A percentile compares a stretch with the other conserved stretches of the same genome.
Evolutionary conservation across 441 rosid genomes (phyloP).

Genomic region (Manihot esculenta): DNA sequence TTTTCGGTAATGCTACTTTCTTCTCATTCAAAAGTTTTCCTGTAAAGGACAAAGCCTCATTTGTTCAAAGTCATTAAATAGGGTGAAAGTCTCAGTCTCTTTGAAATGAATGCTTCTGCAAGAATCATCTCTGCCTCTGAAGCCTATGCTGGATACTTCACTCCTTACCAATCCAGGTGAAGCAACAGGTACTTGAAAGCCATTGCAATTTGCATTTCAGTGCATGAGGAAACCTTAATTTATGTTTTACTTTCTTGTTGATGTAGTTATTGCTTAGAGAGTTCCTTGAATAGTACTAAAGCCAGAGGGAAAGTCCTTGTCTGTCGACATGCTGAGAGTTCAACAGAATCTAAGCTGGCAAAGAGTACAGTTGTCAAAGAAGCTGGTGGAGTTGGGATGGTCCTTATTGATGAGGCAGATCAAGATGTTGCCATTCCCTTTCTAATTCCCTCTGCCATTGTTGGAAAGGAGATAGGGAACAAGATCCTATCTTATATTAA

Average conservation of each 20-base stretch:
- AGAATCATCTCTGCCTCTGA: conserved; percentile 45
- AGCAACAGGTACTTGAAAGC: conserved; percentile 48
- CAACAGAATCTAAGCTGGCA: conserved; percentile 51
- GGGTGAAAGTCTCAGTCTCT: conserved; percentile 51
- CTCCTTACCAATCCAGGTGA: conserved; percentile 81
- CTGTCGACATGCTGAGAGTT: conserved; percentile 52
- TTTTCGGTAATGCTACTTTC: conserved; percentile 36
- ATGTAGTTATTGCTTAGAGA: conserved; percentile 52
- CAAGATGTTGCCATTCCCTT: conserved; percentile 62
- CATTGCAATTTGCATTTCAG: conserved; percentile 17
- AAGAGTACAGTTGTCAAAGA: conserved; percentile 48
- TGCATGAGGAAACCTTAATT: conserved; percentile 20
- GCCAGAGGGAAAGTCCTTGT: conserved; percentile 53
- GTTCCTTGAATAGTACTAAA: conserved; percentile 52
- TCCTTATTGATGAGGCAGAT: conserved; percentile 49
- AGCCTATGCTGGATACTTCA: conserved; percentile 48
- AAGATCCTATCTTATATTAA: conserved; percentile 45
- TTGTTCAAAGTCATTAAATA: conserved; percentile 19
- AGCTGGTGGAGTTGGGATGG: conserved; percentile 61
- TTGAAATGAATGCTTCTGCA: conserved; percentile 45
- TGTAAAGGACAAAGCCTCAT: background rate
- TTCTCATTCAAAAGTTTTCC: background rate
- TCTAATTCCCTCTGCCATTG: conserved; percentile 49
- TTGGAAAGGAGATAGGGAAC: conserved; percentile 41
- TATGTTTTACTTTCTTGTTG: conserved; percentile 21